These are phyloP conservation scores for Trypanosomatidae sp. DNA, from an alignment of 208 protist genomes.

Conservation along the genomic window DNA sequence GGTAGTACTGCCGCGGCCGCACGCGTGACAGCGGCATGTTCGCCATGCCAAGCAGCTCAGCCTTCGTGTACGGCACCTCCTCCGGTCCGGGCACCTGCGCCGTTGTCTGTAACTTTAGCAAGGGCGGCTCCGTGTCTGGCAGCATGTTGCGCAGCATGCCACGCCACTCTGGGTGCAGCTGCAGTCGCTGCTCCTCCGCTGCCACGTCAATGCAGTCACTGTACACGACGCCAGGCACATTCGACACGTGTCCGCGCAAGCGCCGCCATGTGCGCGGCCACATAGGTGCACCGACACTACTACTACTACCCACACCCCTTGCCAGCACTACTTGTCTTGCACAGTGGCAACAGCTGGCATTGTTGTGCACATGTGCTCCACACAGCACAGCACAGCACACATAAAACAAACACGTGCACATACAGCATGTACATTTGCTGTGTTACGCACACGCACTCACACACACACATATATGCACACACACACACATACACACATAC, in stretches of 20 bases:
- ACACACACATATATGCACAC: conserved; percentile 1
- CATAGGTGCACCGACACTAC: no score
- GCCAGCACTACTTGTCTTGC: no score
- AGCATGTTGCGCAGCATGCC: conserved; percentile 63
- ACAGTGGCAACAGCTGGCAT: no score
- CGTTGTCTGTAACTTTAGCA: conserved; percentile 11
- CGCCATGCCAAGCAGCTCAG: conserved; percentile 68
- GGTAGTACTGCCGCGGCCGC: conserved; percentile 72
- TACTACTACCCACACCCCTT: no score
- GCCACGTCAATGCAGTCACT: conserved; percentile 36
- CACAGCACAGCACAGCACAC: no score
- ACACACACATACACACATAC: conserved; percentile 2
- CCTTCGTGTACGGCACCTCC: conserved; percentile 80
- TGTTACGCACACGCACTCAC: no score
- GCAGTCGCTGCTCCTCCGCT: conserved; percentile 11
- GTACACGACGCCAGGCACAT: conserved; percentile 66
- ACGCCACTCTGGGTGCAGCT: conserved; percentile 13
- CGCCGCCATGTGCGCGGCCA: conserved; percentile 12
- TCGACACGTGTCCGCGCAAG: conserved; percentile 11
- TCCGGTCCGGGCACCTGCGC: conserved; percentile 28
- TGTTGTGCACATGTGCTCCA: no score
- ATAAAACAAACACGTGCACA: no score
- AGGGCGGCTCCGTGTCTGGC: conserved; percentile 24
- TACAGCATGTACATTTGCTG: no score
- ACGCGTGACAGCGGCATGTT: conserved; percentile 72